Evolutionary conservation across 2,329 filamentous ascomycete species (phyloP).

Genomic region (Tolypocladium cylindrosporum): DNA sequence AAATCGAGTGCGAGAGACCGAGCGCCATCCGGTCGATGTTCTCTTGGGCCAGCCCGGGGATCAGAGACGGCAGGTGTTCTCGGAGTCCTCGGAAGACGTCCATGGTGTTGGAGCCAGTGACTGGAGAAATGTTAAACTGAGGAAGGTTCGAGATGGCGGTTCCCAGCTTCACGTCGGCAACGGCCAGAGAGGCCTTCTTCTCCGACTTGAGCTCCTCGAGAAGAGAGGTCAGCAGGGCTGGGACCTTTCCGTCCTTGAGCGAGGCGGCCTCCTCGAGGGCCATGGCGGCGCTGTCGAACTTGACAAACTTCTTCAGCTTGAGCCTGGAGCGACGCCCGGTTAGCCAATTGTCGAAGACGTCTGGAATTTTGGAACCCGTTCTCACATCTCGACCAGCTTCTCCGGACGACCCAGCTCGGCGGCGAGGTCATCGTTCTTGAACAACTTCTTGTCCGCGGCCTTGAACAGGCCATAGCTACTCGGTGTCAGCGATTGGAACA

Average conservation of each 20-base stretch:
- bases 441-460: slow-evolving; percentile 94
- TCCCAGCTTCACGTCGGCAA: slow-evolving; percentile 87
- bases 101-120: slow-evolving; percentile 51
- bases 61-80: slow-evolving; percentile 78
- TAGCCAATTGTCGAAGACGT: background rate
- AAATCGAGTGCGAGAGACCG: slow-evolving; percentile 93
- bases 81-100: slow-evolving; percentile 94
- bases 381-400: slow-evolving; percentile 77
- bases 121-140: slow-evolving; percentile 71
- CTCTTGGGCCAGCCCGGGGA: slow-evolving; percentile 75
- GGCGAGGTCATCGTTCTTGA: slow-evolving; percentile 75
- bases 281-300: slow-evolving; percentile 88
- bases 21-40: slow-evolving; percentile 92
- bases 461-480: slow-evolving; percentile 93
- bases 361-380: slow-evolving; percentile 12
- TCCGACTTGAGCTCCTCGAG: slow-evolving; percentile 90
- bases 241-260: slow-evolving; percentile 89
- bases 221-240: slow-evolving; percentile 70
- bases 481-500: slow-evolving; percentile 17
- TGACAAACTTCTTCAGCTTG: slow-evolving; percentile 94
- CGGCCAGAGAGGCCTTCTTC: slow-evolving; percentile 91
- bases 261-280: slow-evolving; percentile 86
- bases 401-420: slow-evolving; percentile 70
- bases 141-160: slow-evolving; percentile 89
- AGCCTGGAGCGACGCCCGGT: slow-evolving; percentile 42